phyloP scores from a whole-genome alignment of 345 rosid species.

The Acer campestre region DNA sequence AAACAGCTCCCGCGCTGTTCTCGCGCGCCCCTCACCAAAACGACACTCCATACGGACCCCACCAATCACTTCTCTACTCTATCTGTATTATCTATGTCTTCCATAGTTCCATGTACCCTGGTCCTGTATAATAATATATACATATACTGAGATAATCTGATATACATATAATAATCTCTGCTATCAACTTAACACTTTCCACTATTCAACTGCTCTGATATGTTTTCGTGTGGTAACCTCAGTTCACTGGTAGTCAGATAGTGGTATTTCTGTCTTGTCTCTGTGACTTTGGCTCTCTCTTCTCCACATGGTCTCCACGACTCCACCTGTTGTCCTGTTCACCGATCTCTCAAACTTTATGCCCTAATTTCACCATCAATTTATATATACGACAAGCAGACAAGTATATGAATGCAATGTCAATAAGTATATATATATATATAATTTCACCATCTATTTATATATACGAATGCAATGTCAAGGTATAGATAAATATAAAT shows the following conservation, averaged over 20 bases:
- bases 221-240: conserved; percentile 22
- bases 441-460: no score
- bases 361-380: background rate
- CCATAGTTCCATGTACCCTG: no score
- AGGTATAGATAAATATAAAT: no score
- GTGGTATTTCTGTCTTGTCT: conserved; percentile 29
- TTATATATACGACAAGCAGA: no score
- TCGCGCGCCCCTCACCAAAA: conserved; percentile 53
- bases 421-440: no score
- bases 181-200: background rate
- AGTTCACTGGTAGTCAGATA: conserved; percentile 18
- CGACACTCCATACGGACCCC: conserved; percentile 18
- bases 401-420: background rate
- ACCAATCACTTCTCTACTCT: background rate
- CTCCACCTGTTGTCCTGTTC: conserved; percentile 13
- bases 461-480: no score
- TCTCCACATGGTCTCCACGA: background rate
- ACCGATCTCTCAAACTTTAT: background rate
- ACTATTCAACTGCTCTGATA: background rate
- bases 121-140: no score
- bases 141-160: no score
- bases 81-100: background rate
- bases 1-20: conserved; percentile 84
- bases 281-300: conserved; percentile 6
- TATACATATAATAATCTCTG: no score